Conservation (phyloP, 106 monocot genomes). For the Allium cepa region DNA sequence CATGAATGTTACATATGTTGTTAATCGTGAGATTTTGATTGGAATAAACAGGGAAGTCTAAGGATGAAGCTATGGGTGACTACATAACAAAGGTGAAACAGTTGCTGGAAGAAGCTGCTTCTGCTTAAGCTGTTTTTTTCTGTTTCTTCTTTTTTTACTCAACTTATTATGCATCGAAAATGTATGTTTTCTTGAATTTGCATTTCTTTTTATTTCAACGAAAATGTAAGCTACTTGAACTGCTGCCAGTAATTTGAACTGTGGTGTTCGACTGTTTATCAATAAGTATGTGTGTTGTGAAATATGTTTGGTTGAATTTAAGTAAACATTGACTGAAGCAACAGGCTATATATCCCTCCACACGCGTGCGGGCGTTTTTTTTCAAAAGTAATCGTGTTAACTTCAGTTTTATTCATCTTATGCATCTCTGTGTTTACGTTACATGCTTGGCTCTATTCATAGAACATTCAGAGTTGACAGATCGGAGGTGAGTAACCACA, state of each 20-base stretch:
- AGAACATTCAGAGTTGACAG: too few relatives aligned
- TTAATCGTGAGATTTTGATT: background rate
- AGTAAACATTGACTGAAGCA: too few relatives aligned
- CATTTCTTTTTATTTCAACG: background rate
- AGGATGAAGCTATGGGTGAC: conserved; percentile 77
- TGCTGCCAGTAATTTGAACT: background rate
- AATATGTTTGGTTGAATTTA: too few relatives aligned
- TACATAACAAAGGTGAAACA: conserved; percentile 91
- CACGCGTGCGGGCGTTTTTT: too few relatives aligned
- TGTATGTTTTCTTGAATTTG: background rate
- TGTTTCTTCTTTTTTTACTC: background rate
- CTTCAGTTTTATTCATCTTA: too few relatives aligned
- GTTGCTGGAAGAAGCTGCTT: conserved; percentile 18
- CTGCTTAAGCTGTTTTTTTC: background rate
- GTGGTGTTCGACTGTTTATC: background rate
- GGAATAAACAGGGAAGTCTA: conserved; percentile 39
- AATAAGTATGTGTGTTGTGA: too few relatives aligned
- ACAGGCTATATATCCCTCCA: too few relatives aligned
- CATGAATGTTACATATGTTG: too few relatives aligned
- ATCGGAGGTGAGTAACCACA: too few relatives aligned
- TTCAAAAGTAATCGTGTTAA: too few relatives aligned
- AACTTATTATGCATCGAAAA: background rate
- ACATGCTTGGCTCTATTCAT: too few relatives aligned
- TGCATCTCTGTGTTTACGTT: too few relatives aligned
- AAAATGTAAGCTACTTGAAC: background rate